Percentiles rank a stretch among this genome's conserved stretches.
phyloP scores from a whole-genome alignment of 2,329 filamentous ascomycete genomes.

The Hymenotorrendiella dingleyae region DNA sequence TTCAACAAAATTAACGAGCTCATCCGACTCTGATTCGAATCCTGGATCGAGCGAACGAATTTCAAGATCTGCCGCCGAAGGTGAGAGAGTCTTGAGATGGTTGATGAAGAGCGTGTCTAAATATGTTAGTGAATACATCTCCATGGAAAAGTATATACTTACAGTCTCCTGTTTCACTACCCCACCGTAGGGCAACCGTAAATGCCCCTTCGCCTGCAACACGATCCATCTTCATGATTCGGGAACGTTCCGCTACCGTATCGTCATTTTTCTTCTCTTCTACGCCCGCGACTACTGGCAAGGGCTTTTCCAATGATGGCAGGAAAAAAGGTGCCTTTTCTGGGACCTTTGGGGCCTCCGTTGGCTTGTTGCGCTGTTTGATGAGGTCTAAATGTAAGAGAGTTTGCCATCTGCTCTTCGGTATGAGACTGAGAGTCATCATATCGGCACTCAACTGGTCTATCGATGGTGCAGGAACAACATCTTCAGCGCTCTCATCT shows the following conservation, averaged over 20 bases:
- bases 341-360: slow-evolving; percentile 81
- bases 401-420: slow-evolving; percentile 90
- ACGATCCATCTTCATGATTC: slow-evolving; percentile 63
- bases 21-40: slow-evolving; percentile 47
- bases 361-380: slow-evolving; percentile 86
- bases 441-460: slow-evolving; percentile 80
- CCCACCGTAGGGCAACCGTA: slow-evolving; percentile 49
- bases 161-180: slow-evolving; percentile 55
- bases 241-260: slow-evolving; percentile 48
- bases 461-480: slow-evolving; percentile 48
- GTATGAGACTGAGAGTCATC: slow-evolving; percentile 83
- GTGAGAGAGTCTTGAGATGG: slow-evolving; percentile 74
- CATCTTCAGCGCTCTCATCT: slow-evolving; percentile 44
- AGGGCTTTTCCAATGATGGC: slow-evolving; percentile 51
- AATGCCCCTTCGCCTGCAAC: slow-evolving; percentile 52
- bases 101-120: slow-evolving; percentile 62
- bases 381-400: slow-evolving; percentile 88
- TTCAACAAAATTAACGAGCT: slow-evolving; percentile 73
- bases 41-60: slow-evolving; percentile 68
- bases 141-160: slow-evolving; percentile 31
- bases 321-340: slow-evolving; percentile 97
- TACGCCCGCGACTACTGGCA: slow-evolving; percentile 11
- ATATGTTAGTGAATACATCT: slow-evolving; percentile 12
- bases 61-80: slow-evolving; percentile 83
- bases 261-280: slow-evolving; percentile 29